Percentiles rank a stretch among this genome's conserved stretches.
Conservation (phyloP, 2,329 filamentous ascomycete species). For the Incumbomyces lentus region DNA sequence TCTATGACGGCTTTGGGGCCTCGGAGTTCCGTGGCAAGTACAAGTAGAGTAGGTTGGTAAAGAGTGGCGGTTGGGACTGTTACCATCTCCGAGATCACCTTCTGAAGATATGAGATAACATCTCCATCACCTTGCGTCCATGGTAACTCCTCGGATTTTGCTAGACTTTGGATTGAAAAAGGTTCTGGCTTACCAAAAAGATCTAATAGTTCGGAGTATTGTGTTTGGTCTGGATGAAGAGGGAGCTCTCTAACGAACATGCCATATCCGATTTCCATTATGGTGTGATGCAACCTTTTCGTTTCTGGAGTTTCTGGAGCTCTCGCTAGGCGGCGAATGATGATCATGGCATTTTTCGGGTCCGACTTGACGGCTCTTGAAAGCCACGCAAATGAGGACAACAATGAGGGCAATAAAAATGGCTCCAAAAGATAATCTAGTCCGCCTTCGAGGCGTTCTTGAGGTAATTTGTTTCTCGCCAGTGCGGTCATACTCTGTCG, state of each 20-base stretch:
- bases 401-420: slow-evolving; percentile 51
- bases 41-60: slow-evolving; percentile 2
- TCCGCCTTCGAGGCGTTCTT: slow-evolving; percentile 51
- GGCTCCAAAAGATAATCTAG: slow-evolving; percentile 56
- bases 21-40: slow-evolving; percentile 29
- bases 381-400: slow-evolving; percentile 51
- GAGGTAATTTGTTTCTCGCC: slow-evolving; percentile 43
- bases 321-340: slow-evolving; percentile 47
- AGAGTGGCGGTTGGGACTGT: slow-evolving; percentile 2
- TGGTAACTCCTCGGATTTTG: slow-evolving; percentile 23
- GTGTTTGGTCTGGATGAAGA: slow-evolving; percentile 13
- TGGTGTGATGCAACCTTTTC: slow-evolving; percentile 49
- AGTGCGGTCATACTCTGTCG: slow-evolving; percentile 51
- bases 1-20: slow-evolving; percentile 30
- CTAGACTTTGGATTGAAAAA: slow-evolving; percentile 42
- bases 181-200: slow-evolving; percentile 36
- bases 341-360: slow-evolving; percentile 42
- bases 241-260: slow-evolving; percentile 40
- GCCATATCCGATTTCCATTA: slow-evolving; percentile 47
- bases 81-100: slow-evolving; percentile 9
- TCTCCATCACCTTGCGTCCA: slow-evolving; percentile 9
- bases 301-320: slow-evolving; percentile 51
- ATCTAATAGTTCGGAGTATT: slow-evolving; percentile 39
- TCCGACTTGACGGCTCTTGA: slow-evolving; percentile 31
- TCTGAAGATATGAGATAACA: slow-evolving; percentile 6